Evolutionary conservation across 768 basidiomycete genomes (phyloP).

Genomic region (Leccinellum albellum): DNA sequence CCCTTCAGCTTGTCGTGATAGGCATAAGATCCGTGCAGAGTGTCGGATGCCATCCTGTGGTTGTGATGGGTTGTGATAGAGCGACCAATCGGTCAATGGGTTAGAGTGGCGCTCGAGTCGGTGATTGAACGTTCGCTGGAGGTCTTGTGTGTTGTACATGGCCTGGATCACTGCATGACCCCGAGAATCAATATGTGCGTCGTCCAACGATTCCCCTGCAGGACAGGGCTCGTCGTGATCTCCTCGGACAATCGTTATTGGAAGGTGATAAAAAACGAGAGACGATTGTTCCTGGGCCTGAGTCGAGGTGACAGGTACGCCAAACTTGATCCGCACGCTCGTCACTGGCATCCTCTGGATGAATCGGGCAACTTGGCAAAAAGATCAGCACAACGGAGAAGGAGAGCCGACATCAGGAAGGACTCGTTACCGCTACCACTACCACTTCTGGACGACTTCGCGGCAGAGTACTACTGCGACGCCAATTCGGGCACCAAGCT

Average conservation of each 20-base stretch:
- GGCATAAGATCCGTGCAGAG: constrained; percentile 50
- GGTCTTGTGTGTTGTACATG: no score
- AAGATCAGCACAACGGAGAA: background rate
- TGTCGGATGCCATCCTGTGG: constrained; percentile 16
- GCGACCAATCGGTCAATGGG: background rate
- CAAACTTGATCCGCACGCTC: no score
- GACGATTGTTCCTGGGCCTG: background rate
- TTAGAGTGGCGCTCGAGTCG: background rate
- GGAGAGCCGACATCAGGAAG: background rate
- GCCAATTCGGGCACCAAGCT: no score
- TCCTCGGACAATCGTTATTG: constrained; percentile 12
- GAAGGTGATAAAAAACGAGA: no score
- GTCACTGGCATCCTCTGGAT: no score
- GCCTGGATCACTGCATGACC: background rate
- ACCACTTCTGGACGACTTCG: constrained; percentile 13
- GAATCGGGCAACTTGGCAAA: background rate
- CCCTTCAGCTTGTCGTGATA: constrained; percentile 67
- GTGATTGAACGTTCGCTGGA: no score
- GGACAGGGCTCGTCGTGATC: constrained; percentile 7
- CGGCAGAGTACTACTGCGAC: no score
- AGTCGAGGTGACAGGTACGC: background rate
- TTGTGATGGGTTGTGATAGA: no score
- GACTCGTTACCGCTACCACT: constrained; percentile 1
- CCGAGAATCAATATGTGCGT: constrained; percentile 14
- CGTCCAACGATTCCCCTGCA: constrained; percentile 9